Base-by-base conservation (phyloP, 2,329 filamentous ascomycete genomes). In the Raffaelea albimanens region DNA sequence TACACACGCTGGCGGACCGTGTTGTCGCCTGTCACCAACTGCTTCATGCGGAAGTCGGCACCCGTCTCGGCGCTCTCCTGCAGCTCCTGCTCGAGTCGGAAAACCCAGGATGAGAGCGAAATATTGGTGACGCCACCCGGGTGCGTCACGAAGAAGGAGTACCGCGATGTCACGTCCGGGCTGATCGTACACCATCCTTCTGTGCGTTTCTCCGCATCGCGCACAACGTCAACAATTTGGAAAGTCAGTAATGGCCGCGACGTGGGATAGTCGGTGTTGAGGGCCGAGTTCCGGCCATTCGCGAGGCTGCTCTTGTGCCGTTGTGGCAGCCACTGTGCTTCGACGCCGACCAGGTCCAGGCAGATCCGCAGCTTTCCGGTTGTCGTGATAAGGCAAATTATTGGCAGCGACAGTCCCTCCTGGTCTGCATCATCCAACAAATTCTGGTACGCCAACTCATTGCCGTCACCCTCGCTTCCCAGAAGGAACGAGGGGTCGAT, bases 321-420 rank as follows among this genome's bases (percentile, higher is more conserved):
- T 7, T 76, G 75, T 1, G 77, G 77, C 19, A 83, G 64, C 80
- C 80, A 83, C 57, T 82, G 75, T n/a, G 80, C 80, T 58, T 83
- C 74, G 16, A 82, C 70, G 2, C 78, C 78, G 10, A 80, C 73
- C 2, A 80, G 56, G 54, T 83, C 80, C 13, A 83, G 66, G 54
- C 78, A 82, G 34, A 83, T 67, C 40, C 77, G 72, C 48, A 82
- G 66, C 56, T 77, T 76, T 3, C 80, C 80, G 54, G 75, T 80
- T 3, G 72, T 76, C 1, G 78, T 78, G 2, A 83, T 65, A 9
- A 83, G 61, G 56, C 79, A 82, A 41, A 83, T 59, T 29, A 82
- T 65, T 4, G 75, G 68, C 22, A 83, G 63, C 2, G 80, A 83
- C 18, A 82, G 62, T 4, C 80, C 80, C 52, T 80, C 76, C 50